Conservation (phyloP, 176 grass and related monocot species). For the Echinochloa phyllopogon region DNA sequence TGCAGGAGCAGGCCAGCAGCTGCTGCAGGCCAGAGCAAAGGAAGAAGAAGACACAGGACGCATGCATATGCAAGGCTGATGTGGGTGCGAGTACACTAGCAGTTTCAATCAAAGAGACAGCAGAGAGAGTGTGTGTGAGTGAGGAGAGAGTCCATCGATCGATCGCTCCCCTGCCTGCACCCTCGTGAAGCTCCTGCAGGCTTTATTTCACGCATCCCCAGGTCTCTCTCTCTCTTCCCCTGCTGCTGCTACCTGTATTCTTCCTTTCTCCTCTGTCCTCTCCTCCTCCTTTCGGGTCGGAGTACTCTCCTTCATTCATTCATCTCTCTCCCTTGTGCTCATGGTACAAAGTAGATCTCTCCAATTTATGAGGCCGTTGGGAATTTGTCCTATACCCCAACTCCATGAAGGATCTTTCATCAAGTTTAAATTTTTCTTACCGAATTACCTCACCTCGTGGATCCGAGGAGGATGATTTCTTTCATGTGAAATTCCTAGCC, state of each 20-base stretch:
- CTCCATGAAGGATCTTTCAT: neutral
- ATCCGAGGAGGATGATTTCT: too few species aligned
- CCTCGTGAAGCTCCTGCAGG: conserved; percentile 78
- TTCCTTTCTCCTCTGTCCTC: neutral
- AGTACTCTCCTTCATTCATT: neutral
- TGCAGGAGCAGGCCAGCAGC: neutral
- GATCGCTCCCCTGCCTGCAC: conserved; percentile 23
- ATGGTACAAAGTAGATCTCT: conserved; percentile 24
- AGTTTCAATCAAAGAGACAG: conserved; percentile 11
- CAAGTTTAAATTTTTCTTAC: neutral
- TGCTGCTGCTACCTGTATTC: neutral
- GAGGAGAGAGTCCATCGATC: neutral
- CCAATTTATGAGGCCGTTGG: conserved; percentile 28
- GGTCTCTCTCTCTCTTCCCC: neutral
- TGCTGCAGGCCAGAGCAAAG: conserved; percentile 13
- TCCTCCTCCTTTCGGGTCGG: neutral
- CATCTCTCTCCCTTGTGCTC: conserved; percentile 2
- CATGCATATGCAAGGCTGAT: conserved; percentile 43
- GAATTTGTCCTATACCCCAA: neutral
- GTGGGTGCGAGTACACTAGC: conserved; percentile 34
- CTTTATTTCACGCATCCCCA: conserved; percentile 82
- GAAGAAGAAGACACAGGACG: conserved; percentile 33
- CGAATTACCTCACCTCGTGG: neutral
- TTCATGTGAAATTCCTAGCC: neutral
- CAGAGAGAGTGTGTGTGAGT: neutral